Evolutionary conservation across 2,329 filamentous ascomycete genomes (phyloP), one percentile per base, ranked within the genome.

Genomic region (Neodidymelliopsis sp.): DNA sequence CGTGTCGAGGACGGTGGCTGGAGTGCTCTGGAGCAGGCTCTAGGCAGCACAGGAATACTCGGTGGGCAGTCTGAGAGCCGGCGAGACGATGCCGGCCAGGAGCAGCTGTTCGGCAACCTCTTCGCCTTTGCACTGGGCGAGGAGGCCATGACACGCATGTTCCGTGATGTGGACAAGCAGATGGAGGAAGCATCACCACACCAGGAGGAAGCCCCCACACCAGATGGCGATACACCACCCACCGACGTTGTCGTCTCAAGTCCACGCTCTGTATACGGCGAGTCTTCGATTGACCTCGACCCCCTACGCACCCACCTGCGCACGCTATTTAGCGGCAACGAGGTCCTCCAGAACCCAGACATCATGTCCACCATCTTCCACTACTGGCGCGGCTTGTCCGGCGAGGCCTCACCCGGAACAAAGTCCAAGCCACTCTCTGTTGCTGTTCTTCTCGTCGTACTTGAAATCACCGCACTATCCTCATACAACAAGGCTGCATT

Each of bases 81-180:
- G 28, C 66, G 61, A 22, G 70, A 75, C 52, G 64, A 72, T 56
- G 65, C 65, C 10, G 72, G 69, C 27, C 69, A 72, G 33, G 89
- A 95, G 60, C 88, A 92, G 70, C 80, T 95, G 4, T 95, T 95
- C 73, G 91, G 91, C 20, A 87, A 88, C 60, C 81, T 97, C 7
- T 79, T 96, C 38, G 84, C 89, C 4, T 93, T 95, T 74, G 86
- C 88, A 1, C 74, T 96, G 39, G 88, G 91, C 45, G 88, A 96
- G 68, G 85, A 91, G 65, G 83, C 85, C 33, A 79, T 93, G 51
- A 84, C 88, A 42, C 77, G 83, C 45, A 78, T 94, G 37, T 94
- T 90, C 67, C 72, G 67, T 11, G 62, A 73, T 49, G 65, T 74
- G 12, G 67, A 69, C 38, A 68, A 63, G 29, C 68, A 55, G n/a